These are phyloP conservation scores for Phalaenopsis aphrodite DNA, from an alignment of 106 monocot genomes.

Conservation along the genomic window DNA sequence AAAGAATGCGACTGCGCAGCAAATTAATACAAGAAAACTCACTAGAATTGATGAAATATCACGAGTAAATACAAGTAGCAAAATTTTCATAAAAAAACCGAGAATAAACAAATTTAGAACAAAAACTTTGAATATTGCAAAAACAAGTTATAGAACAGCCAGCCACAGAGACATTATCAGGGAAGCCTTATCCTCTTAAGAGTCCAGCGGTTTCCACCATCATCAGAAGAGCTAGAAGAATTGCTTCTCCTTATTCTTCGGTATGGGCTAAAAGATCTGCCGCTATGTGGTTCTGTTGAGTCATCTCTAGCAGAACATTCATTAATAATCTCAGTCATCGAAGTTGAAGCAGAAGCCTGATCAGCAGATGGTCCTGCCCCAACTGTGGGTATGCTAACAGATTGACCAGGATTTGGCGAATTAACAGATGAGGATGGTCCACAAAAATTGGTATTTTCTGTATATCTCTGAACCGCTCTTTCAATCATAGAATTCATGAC, in stretches of 20 bases:
- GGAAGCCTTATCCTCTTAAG: conserved; percentile 15
- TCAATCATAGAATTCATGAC: neutral
- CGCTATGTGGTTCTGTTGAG: neutral
- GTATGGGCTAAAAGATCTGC: neutral
- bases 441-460: neutral
- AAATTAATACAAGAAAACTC: neutral
- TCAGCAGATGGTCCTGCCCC: neutral
- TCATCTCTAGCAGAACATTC: conserved; percentile 8
- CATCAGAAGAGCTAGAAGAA: conserved; percentile 5
- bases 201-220: neutral
- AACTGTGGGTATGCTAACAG: neutral
- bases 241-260: conserved; percentile 3
- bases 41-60: neutral
- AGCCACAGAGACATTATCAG: neutral
- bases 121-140: neutral
- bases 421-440: neutral
- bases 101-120: neutral
- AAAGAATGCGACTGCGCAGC: neutral
- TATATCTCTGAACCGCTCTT: neutral
- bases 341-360: conserved; percentile 16
- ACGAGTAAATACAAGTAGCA: neutral
- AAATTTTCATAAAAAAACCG: neutral
- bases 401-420: neutral
- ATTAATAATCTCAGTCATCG: conserved; percentile 7
- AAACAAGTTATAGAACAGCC: neutral